Conservation (phyloP, 352 stramenopile species). For the Lagenidium giganteum region DNA sequence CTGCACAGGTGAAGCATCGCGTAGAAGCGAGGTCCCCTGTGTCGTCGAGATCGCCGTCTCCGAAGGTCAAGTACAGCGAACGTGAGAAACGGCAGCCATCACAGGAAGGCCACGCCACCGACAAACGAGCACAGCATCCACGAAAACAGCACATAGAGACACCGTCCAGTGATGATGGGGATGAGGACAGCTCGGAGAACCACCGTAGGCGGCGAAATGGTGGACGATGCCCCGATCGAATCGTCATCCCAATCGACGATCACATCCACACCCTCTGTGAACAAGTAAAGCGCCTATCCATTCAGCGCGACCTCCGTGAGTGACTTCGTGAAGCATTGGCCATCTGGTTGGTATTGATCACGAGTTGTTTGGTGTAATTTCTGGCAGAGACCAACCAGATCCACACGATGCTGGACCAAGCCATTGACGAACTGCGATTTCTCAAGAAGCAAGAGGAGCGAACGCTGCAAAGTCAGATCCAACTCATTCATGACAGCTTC, state of each 20-base stretch:
- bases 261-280: slow-evolving; percentile 40
- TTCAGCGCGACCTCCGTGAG: slow-evolving; percentile 36
- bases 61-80: too few species aligned
- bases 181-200: too few species aligned
- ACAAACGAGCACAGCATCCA: too few species aligned
- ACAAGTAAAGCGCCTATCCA: slow-evolving; percentile 37
- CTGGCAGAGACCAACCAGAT: slow-evolving; percentile 33
- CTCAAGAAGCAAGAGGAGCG: slow-evolving; percentile 49
- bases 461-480: slow-evolving; percentile 33
- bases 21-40: too few species aligned
- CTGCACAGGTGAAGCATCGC: slow-evolving; percentile 1
- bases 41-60: too few species aligned
- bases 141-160: too few species aligned
- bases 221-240: too few species aligned
- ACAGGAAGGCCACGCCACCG: too few species aligned
- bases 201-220: too few species aligned
- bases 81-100: too few species aligned
- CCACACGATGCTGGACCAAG: slow-evolving; percentile 36
- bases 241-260: slow-evolving; percentile 46
- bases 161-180: too few species aligned
- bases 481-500: slow-evolving; percentile 49
- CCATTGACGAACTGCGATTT: slow-evolving; percentile 49
- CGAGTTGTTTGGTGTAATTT: not conserved
- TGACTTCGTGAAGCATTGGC: not conserved
- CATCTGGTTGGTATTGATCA: not conserved